Conservation (phyloP, 345 rosid genomes). For the Eucalyptus cloeziana region DNA sequence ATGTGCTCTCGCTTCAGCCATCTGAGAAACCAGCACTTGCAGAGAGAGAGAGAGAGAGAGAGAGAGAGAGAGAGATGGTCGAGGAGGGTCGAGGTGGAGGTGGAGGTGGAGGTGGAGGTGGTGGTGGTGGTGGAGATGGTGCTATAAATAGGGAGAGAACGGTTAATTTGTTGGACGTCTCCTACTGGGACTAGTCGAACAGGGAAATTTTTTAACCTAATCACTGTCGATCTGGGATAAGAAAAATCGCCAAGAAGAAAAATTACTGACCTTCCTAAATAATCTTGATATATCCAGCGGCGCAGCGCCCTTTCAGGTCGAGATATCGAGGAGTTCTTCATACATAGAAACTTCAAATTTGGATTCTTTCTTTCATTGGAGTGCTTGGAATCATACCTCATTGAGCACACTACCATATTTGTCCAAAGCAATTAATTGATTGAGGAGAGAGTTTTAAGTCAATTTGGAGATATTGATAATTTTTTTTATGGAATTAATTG, state of each 20-base stretch:
- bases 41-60: not conserved
- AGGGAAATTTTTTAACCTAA: not conserved
- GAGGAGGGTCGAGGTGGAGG: not conserved
- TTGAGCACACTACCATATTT: not conserved
- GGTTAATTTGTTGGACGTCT: not conserved
- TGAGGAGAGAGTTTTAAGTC: not conserved
- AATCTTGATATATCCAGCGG: not conserved
- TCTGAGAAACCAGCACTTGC: not conserved
- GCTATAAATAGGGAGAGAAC: not conserved
- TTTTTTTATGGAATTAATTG: not conserved
- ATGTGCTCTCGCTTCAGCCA: slow-evolving; percentile 25
- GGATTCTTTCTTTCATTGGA: not conserved
- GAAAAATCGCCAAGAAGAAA: not conserved
- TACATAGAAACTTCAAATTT: not conserved
- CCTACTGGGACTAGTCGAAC: not conserved
- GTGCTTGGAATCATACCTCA: not conserved
- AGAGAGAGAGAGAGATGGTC: not conserved
- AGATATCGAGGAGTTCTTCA: not conserved
- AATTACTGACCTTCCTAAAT: not conserved
- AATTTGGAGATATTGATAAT: not conserved
- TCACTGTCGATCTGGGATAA: not conserved
- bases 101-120: not conserved
- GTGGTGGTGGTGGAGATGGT: not conserved
- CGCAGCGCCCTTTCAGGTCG: not conserved
- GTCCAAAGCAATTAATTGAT: not conserved